phyloP scores from a whole-genome alignment of 208 protist genomes.

The Leishmania braziliensis region DNA sequence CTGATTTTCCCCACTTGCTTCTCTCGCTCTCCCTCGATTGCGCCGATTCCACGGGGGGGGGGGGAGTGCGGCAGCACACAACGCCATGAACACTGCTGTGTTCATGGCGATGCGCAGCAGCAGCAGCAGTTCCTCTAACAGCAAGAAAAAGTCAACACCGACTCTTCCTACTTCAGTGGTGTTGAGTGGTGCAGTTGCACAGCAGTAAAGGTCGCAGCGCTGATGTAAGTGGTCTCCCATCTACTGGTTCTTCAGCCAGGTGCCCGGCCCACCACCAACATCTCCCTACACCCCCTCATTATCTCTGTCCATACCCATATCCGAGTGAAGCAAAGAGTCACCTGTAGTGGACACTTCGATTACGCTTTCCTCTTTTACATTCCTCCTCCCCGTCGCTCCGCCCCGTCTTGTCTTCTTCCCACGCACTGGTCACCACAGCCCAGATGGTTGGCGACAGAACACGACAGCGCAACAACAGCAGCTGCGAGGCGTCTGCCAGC shows the following conservation, averaged over 20 bases:
- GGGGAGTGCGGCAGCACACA: too few species aligned
- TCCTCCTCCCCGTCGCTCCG: background rate
- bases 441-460: background rate
- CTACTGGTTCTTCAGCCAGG: background rate
- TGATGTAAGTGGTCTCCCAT: background rate
- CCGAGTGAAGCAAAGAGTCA: background rate
- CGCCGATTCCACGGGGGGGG: too few species aligned
- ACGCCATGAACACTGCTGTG: too few species aligned
- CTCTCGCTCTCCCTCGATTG: too few species aligned
- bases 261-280: background rate
- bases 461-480: background rate
- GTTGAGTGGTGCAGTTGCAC: background rate
- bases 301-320: background rate
- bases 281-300: background rate
- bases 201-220: background rate
- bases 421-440: background rate
- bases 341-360: background rate
- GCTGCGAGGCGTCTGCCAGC: background rate
- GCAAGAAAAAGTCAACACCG: too few species aligned
- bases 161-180: too few species aligned
- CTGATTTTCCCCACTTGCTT: too few species aligned
- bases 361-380: background rate
- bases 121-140: too few species aligned
- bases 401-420: background rate
- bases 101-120: too few species aligned